phyloP scores from a whole-genome alignment of 1,284 basidiomycete species.

The Melampsora occidentalis region DNA sequence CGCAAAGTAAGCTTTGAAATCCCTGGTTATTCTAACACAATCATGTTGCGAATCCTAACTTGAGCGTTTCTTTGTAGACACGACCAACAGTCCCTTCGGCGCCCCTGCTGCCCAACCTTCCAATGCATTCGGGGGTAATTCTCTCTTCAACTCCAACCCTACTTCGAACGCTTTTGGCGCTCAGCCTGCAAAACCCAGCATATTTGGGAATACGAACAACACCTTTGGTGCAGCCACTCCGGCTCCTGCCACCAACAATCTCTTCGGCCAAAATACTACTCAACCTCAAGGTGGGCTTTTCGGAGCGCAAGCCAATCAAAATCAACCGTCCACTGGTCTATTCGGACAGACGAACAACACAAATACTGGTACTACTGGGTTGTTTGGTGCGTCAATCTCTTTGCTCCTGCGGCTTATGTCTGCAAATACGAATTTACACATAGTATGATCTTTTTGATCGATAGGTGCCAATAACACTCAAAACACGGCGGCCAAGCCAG shows the following conservation, averaged over 20 bases:
- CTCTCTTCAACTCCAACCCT: constrained; percentile 26
- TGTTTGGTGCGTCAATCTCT: constrained; percentile 9
- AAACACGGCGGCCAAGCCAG: constrained; percentile 39
- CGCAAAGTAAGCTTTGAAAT: constrained; percentile 9
- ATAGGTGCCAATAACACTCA: constrained; percentile 39
- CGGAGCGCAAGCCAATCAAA: constrained; percentile 13
- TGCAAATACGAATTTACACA: background rate
- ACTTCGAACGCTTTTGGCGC: constrained; percentile 28
- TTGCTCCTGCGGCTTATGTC: background rate
- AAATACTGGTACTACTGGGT: constrained; percentile 6
- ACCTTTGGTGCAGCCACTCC: constrained; percentile 24
- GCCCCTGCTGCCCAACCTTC: constrained; percentile 24
- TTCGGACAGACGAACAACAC: constrained; percentile 2
- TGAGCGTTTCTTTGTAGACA: background rate
- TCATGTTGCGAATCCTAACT: background rate
- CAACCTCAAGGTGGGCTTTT: constrained; percentile 34
- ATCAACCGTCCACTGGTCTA: background rate
- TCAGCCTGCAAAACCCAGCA: constrained; percentile 37
- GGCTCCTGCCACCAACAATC: constrained; percentile 33
- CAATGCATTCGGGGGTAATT: constrained; percentile 34
- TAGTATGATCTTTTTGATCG: background rate
- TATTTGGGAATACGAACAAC: constrained; percentile 34
- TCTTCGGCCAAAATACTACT: constrained; percentile 38
- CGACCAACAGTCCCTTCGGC: constrained; percentile 23
- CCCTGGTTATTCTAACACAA: background rate